Base-by-base conservation (phyloP, 371 early-diverging fungal genomes). In the Lichtheimia ornata region DNA sequence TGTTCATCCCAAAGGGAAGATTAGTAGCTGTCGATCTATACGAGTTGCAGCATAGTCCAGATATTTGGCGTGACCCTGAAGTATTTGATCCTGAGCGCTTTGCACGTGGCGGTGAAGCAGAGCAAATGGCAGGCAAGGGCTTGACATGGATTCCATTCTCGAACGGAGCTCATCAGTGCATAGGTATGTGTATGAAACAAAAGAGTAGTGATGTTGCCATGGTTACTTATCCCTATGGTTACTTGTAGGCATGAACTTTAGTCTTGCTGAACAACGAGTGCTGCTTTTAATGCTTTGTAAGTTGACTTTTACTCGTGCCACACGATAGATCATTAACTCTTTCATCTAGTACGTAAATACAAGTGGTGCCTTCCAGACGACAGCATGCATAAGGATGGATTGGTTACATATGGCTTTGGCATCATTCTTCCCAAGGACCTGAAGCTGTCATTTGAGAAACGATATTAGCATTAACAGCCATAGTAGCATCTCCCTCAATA, bases 211-310 rank as follows among this genome's bases (percentile, higher is more conserved):
- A 2, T 7, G 5, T 17, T 15, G 7, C 7, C 47, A 47, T 11
- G 15, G 47, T 22, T 17, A 47, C 20, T 47, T 43, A 15, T n/a
- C 7, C 20, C 20, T n/a, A 14, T 17, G 20, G 7, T 14, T 17
- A n/a, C 58, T 57, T 25, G 69, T 84, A 43, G 88, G 85, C 28
- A 75, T 79, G 73, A 76, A 83, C 47, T 86, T 88, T 56, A 77
- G 82, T 3, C 63, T 86, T 53, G 64, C 77, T 6, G 82, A 84
- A 28, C 86, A 84, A 66, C 75, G 82, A 13, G 69, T 84, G 4
- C 27, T 83, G 1, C 67, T 84, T 17, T 61, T 78, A 4, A 75
- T 84, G 77, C 53, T 86, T 3, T 51, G 73, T 73, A 65, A 73
- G 71, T 71, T n/a, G 17, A 51, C 1, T 51, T 14, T 5, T 12